Conservation (phyloP, 2,329 filamentous ascomycete species). For the Colletotrichum scovillei region DNA sequence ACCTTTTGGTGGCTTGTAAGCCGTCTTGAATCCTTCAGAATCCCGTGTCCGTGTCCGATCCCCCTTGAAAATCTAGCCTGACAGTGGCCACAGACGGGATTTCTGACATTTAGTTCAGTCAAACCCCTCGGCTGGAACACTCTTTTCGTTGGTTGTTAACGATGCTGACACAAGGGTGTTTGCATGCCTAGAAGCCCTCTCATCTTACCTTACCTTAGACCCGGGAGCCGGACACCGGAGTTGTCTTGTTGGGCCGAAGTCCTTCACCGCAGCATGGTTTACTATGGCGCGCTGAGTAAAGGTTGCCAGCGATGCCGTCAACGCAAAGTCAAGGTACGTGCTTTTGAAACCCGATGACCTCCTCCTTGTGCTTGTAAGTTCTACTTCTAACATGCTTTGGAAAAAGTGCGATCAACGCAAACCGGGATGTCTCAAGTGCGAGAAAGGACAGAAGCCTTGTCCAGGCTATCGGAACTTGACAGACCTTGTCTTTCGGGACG, state of each 20-base stretch:
- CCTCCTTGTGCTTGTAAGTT: neutral
- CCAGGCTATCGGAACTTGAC: constrained; percentile 41
- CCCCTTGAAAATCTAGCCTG: neutral
- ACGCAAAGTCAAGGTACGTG: constrained; percentile 41
- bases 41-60: constrained; percentile 8
- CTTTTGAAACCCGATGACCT: neutral
- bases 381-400: neutral
- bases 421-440: constrained; percentile 41
- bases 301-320: constrained; percentile 43
- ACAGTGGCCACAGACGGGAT: neutral
- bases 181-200: neutral
- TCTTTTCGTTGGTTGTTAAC: neutral
- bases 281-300: constrained; percentile 39
- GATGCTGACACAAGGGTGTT: neutral
- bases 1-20: neutral
- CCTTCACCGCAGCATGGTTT: constrained; percentile 36
- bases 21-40: neutral
- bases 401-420: constrained; percentile 41
- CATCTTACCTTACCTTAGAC: neutral
- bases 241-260: neutral
- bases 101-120: neutral
- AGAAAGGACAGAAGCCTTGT: constrained; percentile 38
- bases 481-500: constrained; percentile 41
- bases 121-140: neutral
- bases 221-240: too few relatives aligned